phyloP scores from a whole-genome alignment of 306 rosid genomes.

The Acacia melanoxylon region DNA sequence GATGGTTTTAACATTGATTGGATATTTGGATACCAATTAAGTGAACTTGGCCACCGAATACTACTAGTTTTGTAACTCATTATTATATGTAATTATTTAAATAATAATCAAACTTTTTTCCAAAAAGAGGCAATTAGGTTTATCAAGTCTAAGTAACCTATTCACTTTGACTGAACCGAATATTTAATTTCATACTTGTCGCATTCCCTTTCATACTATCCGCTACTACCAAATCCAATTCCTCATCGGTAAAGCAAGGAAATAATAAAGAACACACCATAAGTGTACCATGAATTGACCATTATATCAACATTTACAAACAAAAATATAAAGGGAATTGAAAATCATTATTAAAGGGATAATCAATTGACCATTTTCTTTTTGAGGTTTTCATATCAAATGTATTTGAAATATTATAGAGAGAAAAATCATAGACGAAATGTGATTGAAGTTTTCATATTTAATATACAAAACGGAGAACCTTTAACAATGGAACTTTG shows the following conservation, averaged over 20 bases:
- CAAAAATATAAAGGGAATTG: too few relatives aligned
- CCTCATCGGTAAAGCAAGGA: background rate
- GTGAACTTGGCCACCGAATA: constrained; percentile 34
- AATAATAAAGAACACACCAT: background rate
- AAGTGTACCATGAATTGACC: background rate
- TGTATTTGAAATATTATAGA: too few relatives aligned
- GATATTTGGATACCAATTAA: constrained; percentile 16
- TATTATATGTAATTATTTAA: constrained; percentile 5
- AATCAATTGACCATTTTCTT: too few relatives aligned
- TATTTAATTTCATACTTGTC: background rate
- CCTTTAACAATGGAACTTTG: too few relatives aligned
- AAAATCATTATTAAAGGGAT: too few relatives aligned
- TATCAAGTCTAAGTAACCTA: background rate
- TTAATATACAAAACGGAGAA: too few relatives aligned
- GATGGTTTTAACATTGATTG: constrained; percentile 12
- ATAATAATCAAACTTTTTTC: constrained; percentile 8
- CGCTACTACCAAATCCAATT: background rate
- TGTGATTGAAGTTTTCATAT: too few relatives aligned
- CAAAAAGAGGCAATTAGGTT: constrained; percentile 13
- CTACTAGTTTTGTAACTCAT: constrained; percentile 7
- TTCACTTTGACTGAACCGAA: background rate
- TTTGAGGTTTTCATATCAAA: too few relatives aligned
- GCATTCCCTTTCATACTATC: background rate
- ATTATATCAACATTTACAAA: background rate
- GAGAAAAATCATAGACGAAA: too few relatives aligned